A percentile compares a stretch with the other conserved stretches of the same genome.
These are phyloP conservation scores for Sporisorium graminicola DNA, from an alignment of 1,284 basidiomycete species.

Conservation along the genomic window DNA sequence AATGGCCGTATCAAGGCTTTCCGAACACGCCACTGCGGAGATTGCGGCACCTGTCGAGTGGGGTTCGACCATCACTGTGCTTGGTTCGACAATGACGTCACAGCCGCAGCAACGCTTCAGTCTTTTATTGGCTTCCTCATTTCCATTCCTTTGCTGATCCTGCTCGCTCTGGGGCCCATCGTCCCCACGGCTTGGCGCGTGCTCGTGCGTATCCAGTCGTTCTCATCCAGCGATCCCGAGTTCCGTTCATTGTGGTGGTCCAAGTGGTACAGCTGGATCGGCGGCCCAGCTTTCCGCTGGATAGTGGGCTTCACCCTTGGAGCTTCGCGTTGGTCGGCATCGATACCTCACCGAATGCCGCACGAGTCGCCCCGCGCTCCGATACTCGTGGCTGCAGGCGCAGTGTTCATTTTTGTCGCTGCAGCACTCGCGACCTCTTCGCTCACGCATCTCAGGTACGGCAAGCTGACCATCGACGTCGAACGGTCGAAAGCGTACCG, in stretches of 20 bases:
- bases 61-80: slow-evolving; percentile 57
- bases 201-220: neutral
- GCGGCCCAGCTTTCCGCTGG: slow-evolving; percentile 37
- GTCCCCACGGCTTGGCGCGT: slow-evolving; percentile 18
- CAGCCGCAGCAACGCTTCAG: slow-evolving; percentile 20
- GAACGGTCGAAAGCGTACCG: slow-evolving; percentile 23
- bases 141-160: slow-evolving; percentile 27
- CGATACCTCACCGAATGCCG: neutral
- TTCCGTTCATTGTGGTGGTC: slow-evolving; percentile 19
- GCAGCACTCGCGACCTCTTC: slow-evolving; percentile 19
- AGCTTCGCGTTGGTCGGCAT: neutral
- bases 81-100: slow-evolving; percentile 53
- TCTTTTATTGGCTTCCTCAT: slow-evolving; percentile 29
- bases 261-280: slow-evolving; percentile 40
- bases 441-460: slow-evolving; percentile 3
- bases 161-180: slow-evolving; percentile 23
- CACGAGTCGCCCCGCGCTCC: slow-evolving; percentile 15
- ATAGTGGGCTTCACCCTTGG: slow-evolving; percentile 22
- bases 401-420: slow-evolving; percentile 24
- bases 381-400: slow-evolving; percentile 12
- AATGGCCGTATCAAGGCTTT: slow-evolving; percentile 24
- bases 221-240: slow-evolving; percentile 4
- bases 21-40: slow-evolving; percentile 45
- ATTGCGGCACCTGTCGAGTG: slow-evolving; percentile 39
- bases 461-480: slow-evolving; percentile 34